These are phyloP conservation scores for Hypoxylon perforatum DNA, from an alignment of 495 filamentous ascomycete species.

Conservation along the genomic window DNA sequence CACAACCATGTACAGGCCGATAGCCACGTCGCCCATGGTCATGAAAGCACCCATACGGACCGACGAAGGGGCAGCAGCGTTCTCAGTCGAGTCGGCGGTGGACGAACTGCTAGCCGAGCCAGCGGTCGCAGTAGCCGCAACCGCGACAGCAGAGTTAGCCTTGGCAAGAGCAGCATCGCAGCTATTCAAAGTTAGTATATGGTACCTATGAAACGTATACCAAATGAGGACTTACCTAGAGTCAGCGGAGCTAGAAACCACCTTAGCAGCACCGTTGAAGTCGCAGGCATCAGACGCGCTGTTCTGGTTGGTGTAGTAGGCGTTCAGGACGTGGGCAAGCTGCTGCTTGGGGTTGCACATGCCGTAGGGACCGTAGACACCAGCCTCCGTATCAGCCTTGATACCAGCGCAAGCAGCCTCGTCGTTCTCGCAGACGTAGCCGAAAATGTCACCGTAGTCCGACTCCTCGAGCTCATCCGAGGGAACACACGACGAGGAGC, in stretches of 20 bases:
- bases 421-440: constrained; percentile 73
- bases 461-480: constrained; percentile 55
- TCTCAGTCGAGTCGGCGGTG: constrained; percentile 36
- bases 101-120: constrained; percentile 52
- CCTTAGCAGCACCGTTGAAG: constrained; percentile 75
- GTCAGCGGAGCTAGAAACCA: constrained; percentile 49
- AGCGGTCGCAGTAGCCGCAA: constrained; percentile 56
- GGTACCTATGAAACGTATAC: not conserved
- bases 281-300: constrained; percentile 71
- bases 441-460: constrained; percentile 75
- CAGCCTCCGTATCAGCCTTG: constrained; percentile 72
- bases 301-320: constrained; percentile 78
- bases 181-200: constrained; percentile 11
- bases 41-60: constrained; percentile 64
- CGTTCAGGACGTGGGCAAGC: constrained; percentile 82
- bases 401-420: constrained; percentile 73
- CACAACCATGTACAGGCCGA: constrained; percentile 74
- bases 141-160: constrained; percentile 56
- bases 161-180: constrained; percentile 53
- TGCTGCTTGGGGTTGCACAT: constrained; percentile 86
- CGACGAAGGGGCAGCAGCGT: constrained; percentile 46
- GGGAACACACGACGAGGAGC: constrained; percentile 75
- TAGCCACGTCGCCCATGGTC: constrained; percentile 69
- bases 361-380: constrained; percentile 86
- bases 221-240: constrained; percentile 29